These are phyloP conservation scores for Ophiocordyceps robertsii DNA, from an alignment of 2,329 filamentous ascomycete species.

Conservation along the genomic window DNA sequence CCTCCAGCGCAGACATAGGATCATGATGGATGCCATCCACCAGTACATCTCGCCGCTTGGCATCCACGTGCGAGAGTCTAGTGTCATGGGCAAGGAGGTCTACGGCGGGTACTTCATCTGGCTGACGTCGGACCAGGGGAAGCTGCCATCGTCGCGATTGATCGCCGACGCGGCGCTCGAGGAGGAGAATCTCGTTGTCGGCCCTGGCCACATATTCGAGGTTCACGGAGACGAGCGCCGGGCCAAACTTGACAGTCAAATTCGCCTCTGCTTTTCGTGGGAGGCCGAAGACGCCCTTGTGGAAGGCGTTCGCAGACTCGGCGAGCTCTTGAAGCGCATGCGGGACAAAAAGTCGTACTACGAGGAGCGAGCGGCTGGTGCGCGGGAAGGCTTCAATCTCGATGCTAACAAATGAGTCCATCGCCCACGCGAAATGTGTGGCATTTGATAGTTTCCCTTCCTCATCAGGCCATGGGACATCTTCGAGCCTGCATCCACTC, in stretches of 20 bases:
- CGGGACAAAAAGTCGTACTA: conserved; percentile 15
- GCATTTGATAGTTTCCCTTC: too few relatives aligned
- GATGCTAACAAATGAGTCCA: conserved; percentile 11
- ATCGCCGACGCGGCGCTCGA: conserved; percentile 43
- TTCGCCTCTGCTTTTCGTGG: conserved; percentile 62
- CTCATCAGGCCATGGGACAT: too few relatives aligned
- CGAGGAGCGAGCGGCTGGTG: conserved; percentile 4
- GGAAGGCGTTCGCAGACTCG: conserved; percentile 55
- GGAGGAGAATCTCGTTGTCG: conserved; percentile 55
- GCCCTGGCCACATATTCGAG: conserved; percentile 57
- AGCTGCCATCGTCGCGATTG: conserved; percentile 32
- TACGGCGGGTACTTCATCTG: conserved; percentile 83
- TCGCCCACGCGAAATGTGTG: not conserved
- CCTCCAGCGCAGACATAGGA: conserved; percentile 29
- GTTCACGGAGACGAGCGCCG: conserved; percentile 42
- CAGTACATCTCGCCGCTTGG: conserved; percentile 49
- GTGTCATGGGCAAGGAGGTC: conserved; percentile 27
- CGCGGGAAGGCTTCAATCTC: conserved; percentile 7
- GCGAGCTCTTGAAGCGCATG: conserved; percentile 25
- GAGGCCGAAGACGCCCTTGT: conserved; percentile 50
- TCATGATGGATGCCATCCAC: conserved; percentile 45
- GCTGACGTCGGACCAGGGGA: conserved; percentile 47
- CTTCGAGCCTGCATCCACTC: not conserved
- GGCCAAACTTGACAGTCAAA: conserved; percentile 41
- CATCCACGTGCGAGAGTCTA: conserved; percentile 27